phyloP scores from a whole-genome alignment of 2,329 filamentous ascomycete species.

The Fusarium sp. region DNA sequence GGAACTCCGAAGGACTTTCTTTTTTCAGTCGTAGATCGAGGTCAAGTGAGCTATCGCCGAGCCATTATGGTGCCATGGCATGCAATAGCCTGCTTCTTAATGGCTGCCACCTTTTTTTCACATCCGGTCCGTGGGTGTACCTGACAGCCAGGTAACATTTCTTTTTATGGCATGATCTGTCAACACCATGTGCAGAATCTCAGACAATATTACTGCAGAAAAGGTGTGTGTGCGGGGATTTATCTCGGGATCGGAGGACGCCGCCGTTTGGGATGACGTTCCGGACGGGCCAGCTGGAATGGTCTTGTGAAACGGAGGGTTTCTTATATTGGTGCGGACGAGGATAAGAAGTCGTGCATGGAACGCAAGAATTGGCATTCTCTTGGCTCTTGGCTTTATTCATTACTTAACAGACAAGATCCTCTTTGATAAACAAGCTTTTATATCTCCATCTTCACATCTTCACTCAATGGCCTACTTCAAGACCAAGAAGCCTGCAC shows the following conservation, averaged over 20 bases:
- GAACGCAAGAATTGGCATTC: neutral
- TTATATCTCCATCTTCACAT: neutral
- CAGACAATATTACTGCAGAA: conserved; percentile 22
- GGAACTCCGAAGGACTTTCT: neutral
- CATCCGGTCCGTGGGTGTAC: conserved; percentile 26
- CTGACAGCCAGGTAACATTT: conserved; percentile 11
- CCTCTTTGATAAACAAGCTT: neutral
- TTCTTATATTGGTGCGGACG: neutral
- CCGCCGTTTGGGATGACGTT: conserved; percentile 10
- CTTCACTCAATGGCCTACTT: neutral
- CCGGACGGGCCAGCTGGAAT: conserved; percentile 21
- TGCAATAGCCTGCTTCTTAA: conserved; percentile 17
- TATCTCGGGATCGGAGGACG: conserved; percentile 23
- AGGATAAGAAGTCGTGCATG: conserved; percentile 28
- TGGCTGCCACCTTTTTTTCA: conserved; percentile 2
- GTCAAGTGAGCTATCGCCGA: conserved; percentile 31
- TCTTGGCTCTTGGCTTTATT: conserved; percentile 4
- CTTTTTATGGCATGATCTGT: conserved; percentile 35
- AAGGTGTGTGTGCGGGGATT: conserved; percentile 24
- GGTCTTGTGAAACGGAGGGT: neutral
- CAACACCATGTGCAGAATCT: conserved; percentile 12
- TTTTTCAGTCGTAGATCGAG: conserved; percentile 1
- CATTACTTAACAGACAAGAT: conserved; percentile 1
- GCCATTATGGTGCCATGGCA: conserved; percentile 21
- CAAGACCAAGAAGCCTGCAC: conserved; percentile 9